Evolutionary conservation across 768 basidiomycete species (phyloP).

Genomic region (Trametes cinnabarina): DNA sequence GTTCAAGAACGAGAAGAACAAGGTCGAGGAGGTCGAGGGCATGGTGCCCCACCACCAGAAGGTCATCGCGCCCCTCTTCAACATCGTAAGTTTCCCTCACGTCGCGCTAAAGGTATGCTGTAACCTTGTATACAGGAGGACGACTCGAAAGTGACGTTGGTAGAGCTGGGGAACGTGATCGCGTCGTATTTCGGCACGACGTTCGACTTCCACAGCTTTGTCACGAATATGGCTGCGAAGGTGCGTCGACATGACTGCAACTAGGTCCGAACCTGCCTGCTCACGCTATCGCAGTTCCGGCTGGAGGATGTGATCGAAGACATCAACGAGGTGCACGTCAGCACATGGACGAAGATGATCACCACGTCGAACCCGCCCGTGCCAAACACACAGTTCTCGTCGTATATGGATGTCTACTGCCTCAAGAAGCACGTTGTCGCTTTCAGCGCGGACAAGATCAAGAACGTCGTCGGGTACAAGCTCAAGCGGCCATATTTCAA

Average conservation of each 20-base stretch:
- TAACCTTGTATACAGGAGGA: constrained; percentile 51
- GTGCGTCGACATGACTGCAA: too few relatives aligned
- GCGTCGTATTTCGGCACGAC: constrained; percentile 75
- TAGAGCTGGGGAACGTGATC: constrained; percentile 62
- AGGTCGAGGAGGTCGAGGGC: constrained; percentile 60
- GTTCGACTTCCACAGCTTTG: constrained; percentile 75
- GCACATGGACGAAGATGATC: constrained; percentile 82
- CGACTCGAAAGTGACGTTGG: constrained; percentile 67
- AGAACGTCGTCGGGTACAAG: constrained; percentile 67
- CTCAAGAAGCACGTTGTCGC: constrained; percentile 69
- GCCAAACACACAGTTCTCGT: constrained; percentile 65
- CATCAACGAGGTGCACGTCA: constrained; percentile 81
- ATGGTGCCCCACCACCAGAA: constrained; percentile 55
- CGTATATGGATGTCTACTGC: constrained; percentile 76
- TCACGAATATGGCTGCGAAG: constrained; percentile 67
- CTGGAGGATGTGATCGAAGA: constrained; percentile 74
- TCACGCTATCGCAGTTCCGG: constrained; percentile 43
- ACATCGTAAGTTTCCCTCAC: constrained; percentile 50
- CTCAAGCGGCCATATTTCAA: constrained; percentile 62
- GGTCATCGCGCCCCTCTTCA: constrained; percentile 76
- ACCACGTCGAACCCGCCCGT: constrained; percentile 67
- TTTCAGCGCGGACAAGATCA: constrained; percentile 71
- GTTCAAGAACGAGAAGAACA: constrained; percentile 72
- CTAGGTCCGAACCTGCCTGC: too few relatives aligned
- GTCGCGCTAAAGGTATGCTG: neutral